phyloP scores from a whole-genome alignment of 805 yeast species.

The Zygosaccharomyces rouxii region DNA sequence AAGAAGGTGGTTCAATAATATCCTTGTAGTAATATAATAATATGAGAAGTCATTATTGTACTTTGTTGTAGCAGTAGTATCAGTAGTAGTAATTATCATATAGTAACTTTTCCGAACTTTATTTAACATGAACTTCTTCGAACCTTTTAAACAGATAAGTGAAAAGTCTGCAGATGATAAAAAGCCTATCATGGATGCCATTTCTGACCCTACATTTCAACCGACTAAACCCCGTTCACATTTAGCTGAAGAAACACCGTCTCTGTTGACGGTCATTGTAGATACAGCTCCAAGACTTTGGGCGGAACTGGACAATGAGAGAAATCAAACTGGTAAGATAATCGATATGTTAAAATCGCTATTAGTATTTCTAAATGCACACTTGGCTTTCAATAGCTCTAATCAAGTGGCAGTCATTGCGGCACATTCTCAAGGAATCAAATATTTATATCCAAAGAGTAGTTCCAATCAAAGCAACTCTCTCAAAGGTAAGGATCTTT shows the following conservation, averaged over 20 bases:
- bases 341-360: conserved; percentile 60
- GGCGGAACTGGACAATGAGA: conserved; percentile 36
- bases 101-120: not conserved
- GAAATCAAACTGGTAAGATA: conserved; percentile 39
- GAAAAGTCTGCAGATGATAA: not conserved
- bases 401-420: conserved; percentile 81
- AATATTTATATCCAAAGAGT: conserved; percentile 59
- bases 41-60: not conserved
- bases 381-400: conserved; percentile 75
- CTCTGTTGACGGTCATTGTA: conserved; percentile 69
- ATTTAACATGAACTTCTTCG: not conserved
- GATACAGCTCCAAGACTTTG: conserved; percentile 64
- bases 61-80: not conserved
- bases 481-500: conserved; percentile 17
- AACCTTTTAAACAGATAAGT: not conserved
- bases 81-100: not conserved
- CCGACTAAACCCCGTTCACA: conserved; percentile 22
- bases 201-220: conserved; percentile 34
- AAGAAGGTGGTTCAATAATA: conserved; percentile 28
- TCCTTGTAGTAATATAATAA: conserved; percentile 10
- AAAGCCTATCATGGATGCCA: conserved; percentile 32
- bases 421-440: conserved; percentile 65
- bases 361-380: conserved; percentile 79
- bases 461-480: conserved; percentile 17
- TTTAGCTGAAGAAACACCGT: conserved; percentile 60